Base-by-base conservation (phyloP, 176 grass and related monocot genomes). In the Calamus simplicifolius region DNA sequence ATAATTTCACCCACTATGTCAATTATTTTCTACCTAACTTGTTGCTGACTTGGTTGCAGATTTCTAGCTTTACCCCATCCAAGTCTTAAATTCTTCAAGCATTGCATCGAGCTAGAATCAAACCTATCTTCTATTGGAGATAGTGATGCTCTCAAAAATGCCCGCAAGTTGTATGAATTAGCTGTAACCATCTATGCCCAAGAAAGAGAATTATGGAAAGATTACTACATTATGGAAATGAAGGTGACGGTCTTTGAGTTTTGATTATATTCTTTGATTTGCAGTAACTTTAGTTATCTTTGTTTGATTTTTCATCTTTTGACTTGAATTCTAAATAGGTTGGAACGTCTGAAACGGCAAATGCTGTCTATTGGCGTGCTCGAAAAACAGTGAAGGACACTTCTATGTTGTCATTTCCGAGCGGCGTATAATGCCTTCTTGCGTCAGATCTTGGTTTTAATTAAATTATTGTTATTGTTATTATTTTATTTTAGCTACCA, bases 221-320 rank as follows among this genome's bases (percentile, higher is more conserved):
- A 82, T 56, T 90, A 82, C 75, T 90, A 85, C 69, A 49, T 30
- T 21, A 69, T 90, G 63, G 87, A 85, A 58, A 19, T 79, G 54
- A 90, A 82, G 87, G 87, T 73, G 18, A 52, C 28, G 38, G 5
- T 48, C 6, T 49, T 17, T 17, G 67, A 57, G 6, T 14, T 19
- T n/a, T 27, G 6, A 21, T 49, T 25, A 23, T 18, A 58, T 7
- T 8, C 13, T 3, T 48, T 57, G 7, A 43, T 43, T 43, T 43
- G 35, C 35, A 43, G 2, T 43, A 43, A 12, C 35, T 43, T 43
- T 43, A 2, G 2, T 19, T 4, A 23, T 17, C 17, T n/a, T 2
- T 15, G 35, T n/a, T 54, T 62, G n/a, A 18, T 68, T 62, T 65
- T 2, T 21, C 28, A 10, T 49, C 15, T 54, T 53, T 78, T 16